These are phyloP conservation scores for Aspergillus oerlinghausenensis DNA, from an alignment of 2,329 filamentous ascomycete genomes.

Conservation along the genomic window DNA sequence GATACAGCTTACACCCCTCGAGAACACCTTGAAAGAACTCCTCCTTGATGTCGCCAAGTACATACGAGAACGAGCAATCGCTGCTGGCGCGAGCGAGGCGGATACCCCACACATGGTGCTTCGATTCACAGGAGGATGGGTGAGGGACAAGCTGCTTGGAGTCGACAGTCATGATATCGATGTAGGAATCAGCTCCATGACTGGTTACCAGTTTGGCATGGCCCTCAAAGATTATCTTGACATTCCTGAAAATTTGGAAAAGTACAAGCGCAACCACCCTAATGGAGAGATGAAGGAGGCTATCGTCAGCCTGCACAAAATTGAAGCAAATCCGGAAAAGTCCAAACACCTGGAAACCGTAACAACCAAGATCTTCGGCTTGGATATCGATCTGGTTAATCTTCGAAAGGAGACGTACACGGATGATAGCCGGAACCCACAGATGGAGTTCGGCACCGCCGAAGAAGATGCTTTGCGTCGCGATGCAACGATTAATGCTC, in stretches of 20 bases:
- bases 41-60: conserved; percentile 76
- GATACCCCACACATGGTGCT: conserved; percentile 32
- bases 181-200: conserved; percentile 48
- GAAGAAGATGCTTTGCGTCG: conserved; percentile 83
- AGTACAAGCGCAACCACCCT: conserved; percentile 43
- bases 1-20: conserved; percentile 63
- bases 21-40: conserved; percentile 67
- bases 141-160: conserved; percentile 47
- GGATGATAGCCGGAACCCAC: conserved; percentile 82
- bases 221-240: conserved; percentile 42
- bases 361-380: conserved; percentile 75
- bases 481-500: conserved; percentile 89
- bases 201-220: conserved; percentile 44
- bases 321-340: conserved; percentile 88
- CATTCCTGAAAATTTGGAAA: conserved; percentile 34
- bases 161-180: conserved; percentile 46
- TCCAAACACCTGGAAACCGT: conserved; percentile 94
- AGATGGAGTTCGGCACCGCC: conserved; percentile 90
- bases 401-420: conserved; percentile 86
- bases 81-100: conserved; percentile 34
- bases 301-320: conserved; percentile 76
- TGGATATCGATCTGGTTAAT: conserved; percentile 93
- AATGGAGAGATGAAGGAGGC: conserved; percentile 55
- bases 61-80: conserved; percentile 43
- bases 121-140: conserved; percentile 48